Evolutionary conservation across 495 filamentous ascomycete species (phyloP), one percentile per base, ranked within the genome.

Genomic region (Penicillium subrubescens): DNA sequence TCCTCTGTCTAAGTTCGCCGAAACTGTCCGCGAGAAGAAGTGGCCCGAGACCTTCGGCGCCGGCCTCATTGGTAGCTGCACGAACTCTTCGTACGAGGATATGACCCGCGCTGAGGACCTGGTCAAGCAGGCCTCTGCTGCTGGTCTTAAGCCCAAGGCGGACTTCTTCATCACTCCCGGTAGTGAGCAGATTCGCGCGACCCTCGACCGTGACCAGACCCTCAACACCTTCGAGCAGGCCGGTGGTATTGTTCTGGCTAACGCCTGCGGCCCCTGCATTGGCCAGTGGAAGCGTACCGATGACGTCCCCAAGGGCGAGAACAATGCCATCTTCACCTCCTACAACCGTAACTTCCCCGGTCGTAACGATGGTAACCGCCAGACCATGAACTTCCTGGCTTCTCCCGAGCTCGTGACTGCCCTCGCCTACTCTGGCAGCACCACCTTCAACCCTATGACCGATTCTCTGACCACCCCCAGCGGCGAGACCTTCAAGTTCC

Each of bases 301-400:
- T 64, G 89, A 85, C 14, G 83, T 92, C 15, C 75, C 83, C 62
- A 95, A 94, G 81, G 93, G 92, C 61, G 90, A 93, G 35, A 77
- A 83, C n/a, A 98, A 99, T 71, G 95, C 95, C 54, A 97, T 99
- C 70, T 87, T 99, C 75, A 94, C 92, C 33, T 97, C 92, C 8
- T 99, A 97, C 80, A 99, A 99, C 85, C 90, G 95, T 64, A 99
- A 99, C 80, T 99, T 99, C 85, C 92, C 90, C 63, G 94, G 92
- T 60, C 91, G 95, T 59, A 99, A 99, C 74, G 95, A 99, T 71
- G 95, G 95, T 65, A 98, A 98, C 82, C 89, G 90, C 12, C 85
- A 88, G 23, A 99, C 95, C 35, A 97, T 97, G 94, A 98, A 98
- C 83, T 99, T 99, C 83, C 86, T 99, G 41, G 94, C 95, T 14